Base-by-base conservation (phyloP, 2,329 filamentous ascomycete species). In the Aspergillus cejpii region DNA sequence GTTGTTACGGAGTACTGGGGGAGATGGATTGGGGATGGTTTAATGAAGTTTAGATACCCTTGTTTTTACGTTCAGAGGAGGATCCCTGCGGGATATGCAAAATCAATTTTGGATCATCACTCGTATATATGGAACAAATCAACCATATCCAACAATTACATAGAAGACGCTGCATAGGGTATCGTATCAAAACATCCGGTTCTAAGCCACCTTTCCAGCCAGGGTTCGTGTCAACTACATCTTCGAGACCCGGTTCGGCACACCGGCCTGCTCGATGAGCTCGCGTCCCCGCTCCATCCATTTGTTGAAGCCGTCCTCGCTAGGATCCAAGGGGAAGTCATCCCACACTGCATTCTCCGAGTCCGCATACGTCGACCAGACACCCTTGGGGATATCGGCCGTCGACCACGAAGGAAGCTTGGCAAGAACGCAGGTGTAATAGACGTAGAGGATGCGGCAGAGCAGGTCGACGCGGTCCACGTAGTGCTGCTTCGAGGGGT, bases 401-500 rank as follows among this genome's bases (percentile, higher is more conserved):
- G 53, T 55, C 3, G 58, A 64, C 65, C 68, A 70, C 0, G 67
- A 64, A 0, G 64, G 67, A 12, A 71, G 51, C 46, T 70, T 71
- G 12, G 68, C 65, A 27, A 67, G 53, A 2, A 71, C 65, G 40
- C 63, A 68, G 17, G 67, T 72, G 49, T 71, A 73, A 54, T 72
- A 73, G 34, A 72, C 70, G 45, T 73, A 73, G 6, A 73, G 60
- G 33, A 71, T 67, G 36, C 67, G 58, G 54, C 69, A 71, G 11
- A 72, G 61, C 15, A 64, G 52, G 28, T 65, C 62, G 6, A 70
- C 69, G 3, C 68, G 64, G 21, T 66, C 60, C 31, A 67, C 57
- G 27, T 69, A 70, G 31, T 66, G 62, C 45, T 67, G 65, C 52
- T 67, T 60, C 29, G 55, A 60, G 1, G 64, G 65, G 19, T 68